Conservation (phyloP, 768 basidiomycete species). For the Tubosaeta sp. region DNA sequence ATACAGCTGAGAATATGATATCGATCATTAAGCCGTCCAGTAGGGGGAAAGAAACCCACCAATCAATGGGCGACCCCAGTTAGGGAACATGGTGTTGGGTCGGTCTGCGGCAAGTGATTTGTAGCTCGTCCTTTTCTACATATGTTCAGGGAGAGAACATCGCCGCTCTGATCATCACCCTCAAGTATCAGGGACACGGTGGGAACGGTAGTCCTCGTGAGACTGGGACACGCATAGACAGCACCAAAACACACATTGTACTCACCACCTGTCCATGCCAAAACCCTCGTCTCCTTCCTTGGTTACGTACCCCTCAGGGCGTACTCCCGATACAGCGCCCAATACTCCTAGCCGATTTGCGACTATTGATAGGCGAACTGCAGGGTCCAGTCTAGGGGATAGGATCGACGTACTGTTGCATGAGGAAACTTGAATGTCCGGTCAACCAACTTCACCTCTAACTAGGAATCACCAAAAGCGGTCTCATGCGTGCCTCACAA, state of each 20-base stretch:
- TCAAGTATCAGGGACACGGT: neutral
- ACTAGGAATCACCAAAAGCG: neutral
- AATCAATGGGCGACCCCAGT: constrained; percentile 10
- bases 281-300: neutral
- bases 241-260: neutral
- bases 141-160: neutral
- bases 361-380: neutral
- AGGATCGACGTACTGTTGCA: neutral
- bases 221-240: neutral
- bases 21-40: constrained; percentile 1
- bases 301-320: neutral
- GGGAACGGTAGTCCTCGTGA: neutral
- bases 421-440: neutral
- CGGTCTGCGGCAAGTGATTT: neutral
- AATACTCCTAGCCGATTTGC: neutral
- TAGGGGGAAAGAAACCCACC: constrained; percentile 4
- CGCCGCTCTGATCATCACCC: neutral
- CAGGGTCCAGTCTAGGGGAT: neutral
- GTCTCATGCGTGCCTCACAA: neutral
- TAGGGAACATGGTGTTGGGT: constrained; percentile 11
- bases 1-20: constrained; percentile 4
- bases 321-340: neutral
- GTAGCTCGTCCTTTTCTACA: neutral
- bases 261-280: neutral
- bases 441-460: neutral